These are phyloP conservation scores for Talaromyces sp. DNA, from an alignment of 2,329 filamentous ascomycete genomes.

Conservation along the genomic window DNA sequence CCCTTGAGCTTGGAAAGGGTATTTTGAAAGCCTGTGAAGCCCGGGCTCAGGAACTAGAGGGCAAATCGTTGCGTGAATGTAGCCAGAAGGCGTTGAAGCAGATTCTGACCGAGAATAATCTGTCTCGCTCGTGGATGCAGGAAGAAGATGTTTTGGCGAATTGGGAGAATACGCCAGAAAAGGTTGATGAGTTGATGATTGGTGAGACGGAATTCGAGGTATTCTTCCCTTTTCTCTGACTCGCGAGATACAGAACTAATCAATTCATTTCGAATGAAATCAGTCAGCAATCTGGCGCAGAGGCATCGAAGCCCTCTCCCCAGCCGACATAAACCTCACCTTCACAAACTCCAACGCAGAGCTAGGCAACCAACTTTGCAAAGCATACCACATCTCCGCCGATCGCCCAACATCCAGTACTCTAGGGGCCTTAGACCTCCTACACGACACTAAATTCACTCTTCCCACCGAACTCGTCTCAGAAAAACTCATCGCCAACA, in stretches of 20 bases:
- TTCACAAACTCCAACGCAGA: slow-evolving; percentile 29
- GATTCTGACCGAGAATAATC: slow-evolving; percentile 31
- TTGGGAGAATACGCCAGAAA: slow-evolving; percentile 34
- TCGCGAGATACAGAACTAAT: neutral
- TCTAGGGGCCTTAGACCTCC: slow-evolving; percentile 35
- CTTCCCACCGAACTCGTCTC: slow-evolving; percentile 29
- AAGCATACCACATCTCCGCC: slow-evolving; percentile 39
- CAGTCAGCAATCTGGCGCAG: slow-evolving; percentile 45
- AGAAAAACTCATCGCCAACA: slow-evolving; percentile 22
- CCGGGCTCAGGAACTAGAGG: slow-evolving; percentile 24
- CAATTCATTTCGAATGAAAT: neutral
- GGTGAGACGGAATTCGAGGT: slow-evolving; percentile 44
- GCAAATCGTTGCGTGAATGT: slow-evolving; percentile 27
- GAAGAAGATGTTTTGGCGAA: slow-evolving; percentile 31
- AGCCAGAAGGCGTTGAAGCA: slow-evolving; percentile 29
- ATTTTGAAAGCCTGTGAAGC: slow-evolving; percentile 28
- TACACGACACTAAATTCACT: slow-evolving; percentile 29
- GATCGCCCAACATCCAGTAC: slow-evolving; percentile 38
- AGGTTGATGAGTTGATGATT: slow-evolving; percentile 36
- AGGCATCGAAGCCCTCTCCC: slow-evolving; percentile 36
- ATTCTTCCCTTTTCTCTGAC: neutral
- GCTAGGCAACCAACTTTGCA: slow-evolving; percentile 31
- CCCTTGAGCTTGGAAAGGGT: slow-evolving; percentile 28
- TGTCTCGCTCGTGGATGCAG: slow-evolving; percentile 43
- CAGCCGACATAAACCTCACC: slow-evolving; percentile 29